Base-by-base conservation (phyloP, 176 grass and related monocot genomes). In the Guadua angustifolia region DNA sequence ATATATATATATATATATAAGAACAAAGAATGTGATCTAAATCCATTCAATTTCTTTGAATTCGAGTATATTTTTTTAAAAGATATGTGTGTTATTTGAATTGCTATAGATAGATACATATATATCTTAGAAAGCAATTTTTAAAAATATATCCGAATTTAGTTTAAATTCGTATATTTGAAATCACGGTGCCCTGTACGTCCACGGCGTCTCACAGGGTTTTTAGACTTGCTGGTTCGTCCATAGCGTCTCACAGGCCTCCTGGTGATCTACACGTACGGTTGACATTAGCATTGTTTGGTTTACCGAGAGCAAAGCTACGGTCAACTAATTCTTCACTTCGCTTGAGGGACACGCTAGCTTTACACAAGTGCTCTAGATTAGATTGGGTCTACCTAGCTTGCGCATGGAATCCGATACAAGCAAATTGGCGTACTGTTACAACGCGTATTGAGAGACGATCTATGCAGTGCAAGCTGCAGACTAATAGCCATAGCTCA, bases 391-490 rank as follows among this genome's bases (percentile, higher is more conserved):
- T 18, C 16, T 6, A 60, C 22, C 10, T 14, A 49, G 46, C 11
- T 47, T 79, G 60, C 52, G 51, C 50, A 53, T 74, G 76, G 82
- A 85, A 80, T 89, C 69, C 12, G 69, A 85, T 80, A 63, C 76
- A 80, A 69, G 76, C 76, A 29, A 35, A 67, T 60, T 59, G 58
- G 19, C 22, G 38, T 12, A 74, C 21, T 67, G 14, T 73, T 88
- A 77, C 65, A 61, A 21, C 53, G 7, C 53, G 7, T 75, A 77
- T 53, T 61, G 70, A 9, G 40, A 4, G 53, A 43, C 53, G 19
- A 21, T 57, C 19, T 19, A 84, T 80, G 59, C 75, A 44, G 57
- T 12, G 69, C 66, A 47, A n/a, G n/a, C n/a, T 35, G 74, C 56
- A 83, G 80, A 49, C 70, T 58, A 18, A 17, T 9, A 36, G 44